A percentile compares a stretch with the other conserved stretches of the same genome.
Conservation (phyloP, 2,329 filamentous ascomycete species). For the Bipolaris bicolor region DNA sequence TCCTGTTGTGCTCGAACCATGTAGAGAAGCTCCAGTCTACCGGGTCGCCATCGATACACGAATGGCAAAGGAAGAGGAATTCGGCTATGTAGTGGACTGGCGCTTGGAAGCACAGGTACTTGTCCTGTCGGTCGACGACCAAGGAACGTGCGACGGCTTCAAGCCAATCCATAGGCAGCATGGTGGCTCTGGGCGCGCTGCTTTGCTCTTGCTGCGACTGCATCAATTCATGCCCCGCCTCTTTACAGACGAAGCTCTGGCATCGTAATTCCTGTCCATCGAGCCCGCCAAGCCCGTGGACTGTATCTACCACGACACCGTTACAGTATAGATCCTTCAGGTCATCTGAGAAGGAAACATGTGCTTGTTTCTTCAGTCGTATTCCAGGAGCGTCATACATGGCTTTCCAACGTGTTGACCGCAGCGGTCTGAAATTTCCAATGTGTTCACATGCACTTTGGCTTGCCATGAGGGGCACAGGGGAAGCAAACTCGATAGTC, state of each 20-base stretch:
- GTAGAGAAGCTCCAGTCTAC: constrained; percentile 36
- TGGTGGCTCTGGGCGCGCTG: constrained; percentile 14
- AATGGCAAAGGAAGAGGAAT: constrained; percentile 36
- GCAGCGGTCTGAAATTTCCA: constrained; percentile 39
- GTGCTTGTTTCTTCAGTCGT: constrained; percentile 21
- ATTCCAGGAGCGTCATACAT: constrained; percentile 36
- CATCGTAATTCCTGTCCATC: constrained; percentile 37
- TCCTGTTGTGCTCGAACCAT: constrained; percentile 36
- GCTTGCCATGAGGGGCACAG: constrained; percentile 44
- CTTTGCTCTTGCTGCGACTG: constrained; percentile 15
- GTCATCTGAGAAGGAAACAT: constrained; percentile 30
- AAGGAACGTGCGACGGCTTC: constrained; percentile 34
- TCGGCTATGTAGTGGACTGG: constrained; percentile 33
- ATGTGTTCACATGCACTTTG: constrained; percentile 38
- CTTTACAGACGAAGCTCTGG: constrained; percentile 31
- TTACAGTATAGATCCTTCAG: constrained; percentile 34
- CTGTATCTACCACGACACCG: constrained; percentile 30
- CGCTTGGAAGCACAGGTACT: constrained; percentile 37
- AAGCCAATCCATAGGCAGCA: constrained; percentile 26
- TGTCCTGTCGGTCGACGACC: constrained; percentile 40
- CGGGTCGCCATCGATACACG: constrained; percentile 23
- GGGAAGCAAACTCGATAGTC: constrained; percentile 34
- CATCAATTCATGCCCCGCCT: constrained; percentile 21
- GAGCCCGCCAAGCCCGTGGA: constrained; percentile 35
- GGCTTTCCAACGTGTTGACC: constrained; percentile 29